Evolutionary conservation across 306 rosid genomes (phyloP).

Genomic region (Quercus parvula): DNA sequence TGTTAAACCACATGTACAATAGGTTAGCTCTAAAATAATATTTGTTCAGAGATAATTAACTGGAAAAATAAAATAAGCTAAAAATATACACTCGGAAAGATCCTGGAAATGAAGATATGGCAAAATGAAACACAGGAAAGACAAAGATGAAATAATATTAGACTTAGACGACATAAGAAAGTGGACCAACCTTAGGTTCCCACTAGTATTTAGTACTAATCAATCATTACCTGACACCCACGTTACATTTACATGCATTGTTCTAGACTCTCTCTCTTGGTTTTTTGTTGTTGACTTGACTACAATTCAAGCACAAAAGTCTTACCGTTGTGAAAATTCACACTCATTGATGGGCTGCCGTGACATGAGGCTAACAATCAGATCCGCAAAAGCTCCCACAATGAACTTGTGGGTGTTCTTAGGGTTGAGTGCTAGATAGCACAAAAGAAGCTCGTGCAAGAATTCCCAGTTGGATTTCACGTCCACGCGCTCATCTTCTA

Average conservation of each 20-base stretch:
- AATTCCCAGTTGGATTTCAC: slow-evolving; percentile 65
- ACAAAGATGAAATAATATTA: not conserved
- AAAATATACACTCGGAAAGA: not conserved
- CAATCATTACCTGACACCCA: slow-evolving; percentile 24
- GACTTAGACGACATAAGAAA: not conserved
- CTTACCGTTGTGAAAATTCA: slow-evolving; percentile 21
- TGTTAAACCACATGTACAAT: too few relatives aligned
- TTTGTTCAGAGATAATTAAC: not conserved
- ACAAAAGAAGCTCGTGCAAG: slow-evolving; percentile 75
- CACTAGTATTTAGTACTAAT: slow-evolving; percentile 11
- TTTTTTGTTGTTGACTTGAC: not conserved
- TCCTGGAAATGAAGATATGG: not conserved
- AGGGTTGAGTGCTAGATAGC: slow-evolving; percentile 82
- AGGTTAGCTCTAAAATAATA: not conserved
- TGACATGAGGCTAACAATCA: slow-evolving; percentile 54
- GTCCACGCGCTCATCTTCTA: slow-evolving; percentile 35
- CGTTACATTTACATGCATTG: slow-evolving; percentile 15
- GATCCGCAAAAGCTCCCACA: slow-evolving; percentile 75
- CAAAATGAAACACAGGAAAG: not conserved
- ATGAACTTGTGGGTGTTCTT: slow-evolving; percentile 77
- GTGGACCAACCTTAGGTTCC: slow-evolving; percentile 19
- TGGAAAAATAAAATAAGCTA: not conserved
- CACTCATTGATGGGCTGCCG: slow-evolving; percentile 16
- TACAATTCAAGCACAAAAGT: not conserved
- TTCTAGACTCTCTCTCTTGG: too few relatives aligned